Evolutionary conservation across 148 eudicot genomes (phyloP).

Genomic region (Amaranthus cruentus): DNA sequence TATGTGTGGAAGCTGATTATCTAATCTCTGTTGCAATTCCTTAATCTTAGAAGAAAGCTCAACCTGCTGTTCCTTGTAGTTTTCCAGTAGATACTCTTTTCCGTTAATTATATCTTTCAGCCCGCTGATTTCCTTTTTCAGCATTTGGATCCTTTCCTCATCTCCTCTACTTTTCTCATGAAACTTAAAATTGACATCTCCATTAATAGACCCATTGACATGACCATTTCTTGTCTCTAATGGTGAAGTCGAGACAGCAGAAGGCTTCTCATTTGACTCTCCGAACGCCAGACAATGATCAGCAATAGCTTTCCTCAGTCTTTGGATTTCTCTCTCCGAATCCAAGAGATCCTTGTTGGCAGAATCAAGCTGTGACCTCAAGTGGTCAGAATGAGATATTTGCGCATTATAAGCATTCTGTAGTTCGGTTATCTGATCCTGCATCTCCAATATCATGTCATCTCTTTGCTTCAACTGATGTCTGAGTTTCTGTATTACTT

Average conservation of each 20-base stretch:
- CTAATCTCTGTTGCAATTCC: constrained; percentile 83
- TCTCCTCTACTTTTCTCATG: constrained; percentile 48
- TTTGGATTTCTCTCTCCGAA: constrained; percentile 85
- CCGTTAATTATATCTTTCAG: constrained; percentile 81
- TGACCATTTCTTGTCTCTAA: constrained; percentile 52
- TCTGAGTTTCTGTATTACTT: constrained; percentile 90
- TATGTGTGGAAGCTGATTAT: constrained; percentile 84
- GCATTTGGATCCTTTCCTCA: constrained; percentile 59
- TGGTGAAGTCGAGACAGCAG: constrained; percentile 37
- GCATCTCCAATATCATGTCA: constrained; percentile 90
- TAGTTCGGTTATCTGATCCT: constrained; percentile 80
- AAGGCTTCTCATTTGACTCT: constrained; percentile 39
- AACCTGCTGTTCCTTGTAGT: constrained; percentile 79
- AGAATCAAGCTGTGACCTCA: constrained; percentile 72
- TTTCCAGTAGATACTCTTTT: constrained; percentile 68
- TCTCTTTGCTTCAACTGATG: constrained; percentile 93
- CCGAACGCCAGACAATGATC: constrained; percentile 69
- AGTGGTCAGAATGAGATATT: constrained; percentile 61
- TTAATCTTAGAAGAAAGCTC: constrained; percentile 77
- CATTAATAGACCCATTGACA: constrained; percentile 49
- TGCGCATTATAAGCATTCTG: constrained; percentile 62
- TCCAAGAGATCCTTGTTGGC: constrained; percentile 75
- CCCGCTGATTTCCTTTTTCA: constrained; percentile 71
- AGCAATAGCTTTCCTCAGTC: constrained; percentile 84
- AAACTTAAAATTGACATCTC: constrained; percentile 37